phyloP scores from a whole-genome alignment of 202 grass and related monocot genomes.

The Zizania palustris region DNA sequence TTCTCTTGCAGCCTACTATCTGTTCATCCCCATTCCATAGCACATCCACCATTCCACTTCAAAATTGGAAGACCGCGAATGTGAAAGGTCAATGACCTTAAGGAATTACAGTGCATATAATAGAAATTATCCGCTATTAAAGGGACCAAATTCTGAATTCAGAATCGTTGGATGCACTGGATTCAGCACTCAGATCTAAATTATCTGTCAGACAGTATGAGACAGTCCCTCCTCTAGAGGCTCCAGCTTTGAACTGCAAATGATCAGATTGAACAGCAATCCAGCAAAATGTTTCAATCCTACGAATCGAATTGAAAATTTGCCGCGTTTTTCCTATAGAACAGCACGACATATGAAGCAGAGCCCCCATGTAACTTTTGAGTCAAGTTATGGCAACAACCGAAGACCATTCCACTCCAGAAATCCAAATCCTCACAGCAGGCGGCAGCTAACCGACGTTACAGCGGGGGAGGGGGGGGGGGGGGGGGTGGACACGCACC shows the following conservation, averaged over 20 bases:
- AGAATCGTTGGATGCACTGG: not conserved
- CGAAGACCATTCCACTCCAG: slow-evolving; percentile 18
- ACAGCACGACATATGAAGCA: not conserved
- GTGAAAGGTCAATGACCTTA: not conserved
- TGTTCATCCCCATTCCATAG: slow-evolving; percentile 3
- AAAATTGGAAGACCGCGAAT: not conserved
- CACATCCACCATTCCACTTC: not conserved
- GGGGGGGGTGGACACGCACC: too few species aligned
- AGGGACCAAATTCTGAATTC: not conserved
- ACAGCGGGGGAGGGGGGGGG: not conserved
- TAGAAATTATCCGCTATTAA: not conserved
- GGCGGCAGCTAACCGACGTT: not conserved
- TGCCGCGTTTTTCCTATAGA: not conserved
- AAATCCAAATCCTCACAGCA: slow-evolving; percentile 30
- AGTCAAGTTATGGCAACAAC: not conserved
- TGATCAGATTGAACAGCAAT: not conserved
- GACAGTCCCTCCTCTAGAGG: not conserved
- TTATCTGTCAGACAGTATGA: not conserved
- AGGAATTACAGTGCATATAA: not conserved
- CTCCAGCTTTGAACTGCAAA: slow-evolving; percentile 8
- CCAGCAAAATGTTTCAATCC: not conserved
- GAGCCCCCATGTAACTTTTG: not conserved
- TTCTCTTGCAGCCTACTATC: not conserved
- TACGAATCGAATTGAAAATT: not conserved
- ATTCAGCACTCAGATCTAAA: slow-evolving; percentile 1